Conservation (phyloP, 1,284 basidiomycete species). For the Lentinula novae-zelandiae region DNA sequence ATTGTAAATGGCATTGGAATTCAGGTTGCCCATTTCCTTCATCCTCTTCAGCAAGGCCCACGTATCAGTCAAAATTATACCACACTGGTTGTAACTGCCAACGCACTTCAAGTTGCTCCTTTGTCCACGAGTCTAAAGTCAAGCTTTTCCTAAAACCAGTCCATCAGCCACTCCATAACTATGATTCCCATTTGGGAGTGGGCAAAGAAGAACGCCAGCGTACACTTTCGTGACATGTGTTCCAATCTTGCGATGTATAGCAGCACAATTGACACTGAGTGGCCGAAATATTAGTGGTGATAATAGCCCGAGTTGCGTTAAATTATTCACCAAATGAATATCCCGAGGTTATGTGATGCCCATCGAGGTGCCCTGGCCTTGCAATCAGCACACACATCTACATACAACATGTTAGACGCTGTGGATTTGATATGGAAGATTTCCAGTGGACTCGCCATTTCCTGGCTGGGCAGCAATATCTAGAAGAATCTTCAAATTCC, state of each 20-base stretch:
- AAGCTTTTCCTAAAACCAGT: slow-evolving; percentile 65
- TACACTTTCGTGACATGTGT: slow-evolving; percentile 85
- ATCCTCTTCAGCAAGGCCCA: slow-evolving; percentile 42
- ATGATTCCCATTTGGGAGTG: neutral
- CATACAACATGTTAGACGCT: slow-evolving; percentile 4
- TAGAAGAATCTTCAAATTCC: slow-evolving; percentile 63
- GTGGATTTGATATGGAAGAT: slow-evolving; percentile 9
- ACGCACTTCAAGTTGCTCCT: slow-evolving; percentile 77
- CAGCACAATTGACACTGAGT: slow-evolving; percentile 75
- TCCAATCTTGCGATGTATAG: slow-evolving; percentile 85
- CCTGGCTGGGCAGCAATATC: slow-evolving; percentile 70
- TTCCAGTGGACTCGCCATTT: slow-evolving; percentile 52
- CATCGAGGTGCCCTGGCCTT: slow-evolving; percentile 74
- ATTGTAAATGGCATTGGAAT: slow-evolving; percentile 72
- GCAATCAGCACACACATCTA: slow-evolving; percentile 84
- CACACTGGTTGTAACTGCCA: slow-evolving; percentile 6
- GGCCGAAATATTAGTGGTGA: neutral
- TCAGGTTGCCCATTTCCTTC: slow-evolving; percentile 73
- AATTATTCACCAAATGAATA: slow-evolving; percentile 66
- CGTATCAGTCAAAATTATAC: slow-evolving; percentile 12
- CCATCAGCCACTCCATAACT: neutral
- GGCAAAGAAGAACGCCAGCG: slow-evolving; percentile 24
- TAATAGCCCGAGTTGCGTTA: neutral
- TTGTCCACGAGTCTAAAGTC: slow-evolving; percentile 80
- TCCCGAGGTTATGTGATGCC: slow-evolving; percentile 79